Conservation (phyloP, 805 yeast genomes). For the Barnettozyma pratensis region DNA sequence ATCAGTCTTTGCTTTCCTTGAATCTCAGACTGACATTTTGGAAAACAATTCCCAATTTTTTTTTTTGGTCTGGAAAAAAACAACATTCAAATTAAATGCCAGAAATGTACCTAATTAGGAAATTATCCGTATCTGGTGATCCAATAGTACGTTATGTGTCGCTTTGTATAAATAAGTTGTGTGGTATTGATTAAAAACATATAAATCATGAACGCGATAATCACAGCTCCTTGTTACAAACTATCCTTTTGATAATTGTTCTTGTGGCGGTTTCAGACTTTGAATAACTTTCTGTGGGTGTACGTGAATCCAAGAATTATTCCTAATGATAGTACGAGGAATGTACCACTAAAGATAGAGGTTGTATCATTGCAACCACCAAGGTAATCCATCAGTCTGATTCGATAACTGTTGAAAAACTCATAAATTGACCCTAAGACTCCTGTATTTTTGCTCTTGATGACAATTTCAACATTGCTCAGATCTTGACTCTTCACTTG, state of each 20-base stretch:
- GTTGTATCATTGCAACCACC: background rate
- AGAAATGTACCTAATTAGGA: background rate
- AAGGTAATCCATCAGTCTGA: background rate
- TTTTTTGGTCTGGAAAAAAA: background rate
- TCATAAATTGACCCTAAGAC: background rate
- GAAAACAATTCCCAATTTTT: background rate
- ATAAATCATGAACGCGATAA: too few relatives aligned
- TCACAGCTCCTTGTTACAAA: too few relatives aligned
- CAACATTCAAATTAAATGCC: background rate
- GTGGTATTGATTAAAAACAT: background rate
- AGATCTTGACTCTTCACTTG: conserved; percentile 2
- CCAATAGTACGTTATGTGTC: background rate
- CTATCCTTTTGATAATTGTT: too few relatives aligned
- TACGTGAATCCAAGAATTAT: conserved; percentile 19
- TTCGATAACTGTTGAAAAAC: conserved; percentile 2
- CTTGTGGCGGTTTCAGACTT: background rate
- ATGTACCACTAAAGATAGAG: conserved; percentile 10
- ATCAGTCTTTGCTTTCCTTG: background rate
- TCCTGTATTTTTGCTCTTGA: conserved; percentile 1
- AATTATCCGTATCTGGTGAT: background rate
- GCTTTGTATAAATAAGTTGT: too few relatives aligned
- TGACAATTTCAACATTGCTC: conserved; percentile 14
- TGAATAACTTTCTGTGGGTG: conserved; percentile 5
- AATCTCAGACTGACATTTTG: background rate
- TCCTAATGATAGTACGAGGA: conserved; percentile 20